Conservation (phyloP, 768 basidiomycete genomes). For the Gelatoporia subvermispora region DNA sequence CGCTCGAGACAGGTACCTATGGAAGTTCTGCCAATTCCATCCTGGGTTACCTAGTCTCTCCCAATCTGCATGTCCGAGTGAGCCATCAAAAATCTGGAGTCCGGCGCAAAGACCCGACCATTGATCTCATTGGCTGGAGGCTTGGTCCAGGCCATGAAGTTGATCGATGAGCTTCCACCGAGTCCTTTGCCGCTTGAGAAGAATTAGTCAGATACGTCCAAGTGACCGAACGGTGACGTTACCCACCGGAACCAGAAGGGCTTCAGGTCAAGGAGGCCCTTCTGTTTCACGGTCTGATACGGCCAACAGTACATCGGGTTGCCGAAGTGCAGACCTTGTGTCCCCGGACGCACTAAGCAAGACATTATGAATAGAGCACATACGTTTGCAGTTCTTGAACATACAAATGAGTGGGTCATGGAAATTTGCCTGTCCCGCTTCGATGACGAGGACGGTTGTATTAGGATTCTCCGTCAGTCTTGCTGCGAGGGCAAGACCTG, state of each 20-base stretch:
- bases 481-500: slow-evolving; percentile 37
- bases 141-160: slow-evolving; percentile 19
- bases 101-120: slow-evolving; percentile 7
- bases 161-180: slow-evolving; percentile 22
- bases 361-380: too few species aligned
- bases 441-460: slow-evolving; percentile 34
- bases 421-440: slow-evolving; percentile 23
- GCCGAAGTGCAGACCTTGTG: slow-evolving; percentile 14
- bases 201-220: background rate
- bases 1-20: slow-evolving; percentile 14
- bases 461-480: slow-evolving; percentile 34
- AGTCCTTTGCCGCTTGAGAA: slow-evolving; percentile 20
- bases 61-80: slow-evolving; percentile 8
- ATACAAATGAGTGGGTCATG: slow-evolving; percentile 9
- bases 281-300: slow-evolving; percentile 12
- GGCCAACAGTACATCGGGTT: slow-evolving; percentile 15
- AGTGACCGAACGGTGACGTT: background rate
- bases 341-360: slow-evolving; percentile 13
- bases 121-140: slow-evolving; percentile 20
- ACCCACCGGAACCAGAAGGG: slow-evolving; percentile 8
- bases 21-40: slow-evolving; percentile 21
- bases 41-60: slow-evolving; percentile 24
- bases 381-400: background rate
- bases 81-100: background rate
- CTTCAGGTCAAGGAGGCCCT: background rate